Evolutionary conservation across 1,284 basidiomycete species (phyloP), one percentile per base, ranked within the genome.

Genomic region (Ceraceosorus guamensis): DNA sequence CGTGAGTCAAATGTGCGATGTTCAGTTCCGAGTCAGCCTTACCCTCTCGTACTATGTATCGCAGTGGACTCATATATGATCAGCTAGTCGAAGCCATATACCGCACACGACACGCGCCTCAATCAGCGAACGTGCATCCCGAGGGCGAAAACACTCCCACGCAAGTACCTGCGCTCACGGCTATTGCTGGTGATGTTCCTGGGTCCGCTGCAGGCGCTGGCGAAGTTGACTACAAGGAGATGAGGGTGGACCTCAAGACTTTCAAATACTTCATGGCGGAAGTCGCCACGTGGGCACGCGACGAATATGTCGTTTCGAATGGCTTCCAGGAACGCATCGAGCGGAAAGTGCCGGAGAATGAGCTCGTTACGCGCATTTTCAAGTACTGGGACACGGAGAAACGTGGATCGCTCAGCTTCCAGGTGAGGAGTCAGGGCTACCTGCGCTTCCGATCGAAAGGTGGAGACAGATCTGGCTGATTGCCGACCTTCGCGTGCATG

Each of bases 271-370:
- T 97, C 78, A 77, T 99, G 65, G 88, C 88, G 64, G 91, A 96
- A 76, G 83, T 98, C 48, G 88, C 87, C 16, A 93, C 90, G 0
- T 99, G 95, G 95, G 93, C 92, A 2, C 80, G 95, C 64, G 87
- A 95, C 71, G 95, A 98, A 78, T 90, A 86, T 76, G 83, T 97
- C 48, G 90, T 96, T 14, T 71, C 68, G 18, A 76, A 75, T 51
- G 73, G 73, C 35, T 65, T 76, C 30, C 71, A 74, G 44, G 71
- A 75, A 56, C 62, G 73, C 10, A 67, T 73, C 10, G 73, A 76
- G 60, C 59, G 72, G 41, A 63, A 67, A 31, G 62, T 74, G 24
- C 72, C 72, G 4, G 73, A 76, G 30, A 62, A 73, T 53, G 70
- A 62, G 44, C 59, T 70, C 13, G 61, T 70, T 7, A 56, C 58